phyloP scores from a whole-genome alignment of 2,329 filamentous ascomycete species.

The Diaporthe citriasiana region DNA sequence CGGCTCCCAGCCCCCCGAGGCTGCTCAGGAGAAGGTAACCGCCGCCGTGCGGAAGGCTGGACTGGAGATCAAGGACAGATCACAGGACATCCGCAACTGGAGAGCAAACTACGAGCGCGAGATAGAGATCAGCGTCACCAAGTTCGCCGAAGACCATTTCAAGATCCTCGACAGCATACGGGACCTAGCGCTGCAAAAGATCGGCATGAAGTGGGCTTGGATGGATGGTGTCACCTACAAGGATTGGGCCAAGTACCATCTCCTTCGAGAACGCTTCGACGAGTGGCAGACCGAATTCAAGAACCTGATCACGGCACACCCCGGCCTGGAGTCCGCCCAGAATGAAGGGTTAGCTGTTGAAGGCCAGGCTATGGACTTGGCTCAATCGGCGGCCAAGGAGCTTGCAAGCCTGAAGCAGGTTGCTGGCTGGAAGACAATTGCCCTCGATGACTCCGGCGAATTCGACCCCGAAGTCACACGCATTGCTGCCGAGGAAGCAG shows the following conservation, averaged over 20 bases:
- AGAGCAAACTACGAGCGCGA: slow-evolving; percentile 79
- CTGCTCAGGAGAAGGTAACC: slow-evolving; percentile 60
- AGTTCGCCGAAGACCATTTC: slow-evolving; percentile 84
- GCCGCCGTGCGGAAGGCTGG: slow-evolving; percentile 75
- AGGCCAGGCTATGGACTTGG: slow-evolving; percentile 83
- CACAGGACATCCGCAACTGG: slow-evolving; percentile 84
- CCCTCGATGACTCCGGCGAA: slow-evolving; percentile 81
- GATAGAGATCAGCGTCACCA: slow-evolving; percentile 76
- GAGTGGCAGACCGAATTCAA: slow-evolving; percentile 89
- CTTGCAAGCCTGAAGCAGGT: slow-evolving; percentile 86
- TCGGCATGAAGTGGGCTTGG: slow-evolving; percentile 96
- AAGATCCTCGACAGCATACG: slow-evolving; percentile 86
- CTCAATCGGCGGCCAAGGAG: slow-evolving; percentile 84
- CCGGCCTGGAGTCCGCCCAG: slow-evolving; percentile 77
- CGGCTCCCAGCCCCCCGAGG: slow-evolving; percentile 53
- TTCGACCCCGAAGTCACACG: slow-evolving; percentile 79
- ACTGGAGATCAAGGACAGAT: slow-evolving; percentile 80
- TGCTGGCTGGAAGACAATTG: slow-evolving; percentile 84
- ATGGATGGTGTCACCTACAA: slow-evolving; percentile 96
- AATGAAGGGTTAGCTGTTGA: slow-evolving; percentile 72
- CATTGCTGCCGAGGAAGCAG: slow-evolving; percentile 63
- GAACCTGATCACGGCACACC: slow-evolving; percentile 80
- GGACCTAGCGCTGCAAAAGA: slow-evolving; percentile 88
- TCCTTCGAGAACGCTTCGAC: slow-evolving; percentile 84
- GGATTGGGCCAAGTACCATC: slow-evolving; percentile 96